Percentiles rank a stretch among this genome's conserved stretches.
Conservation (phyloP, 148 eudicot genomes). For the Drosera capensis region DNA sequence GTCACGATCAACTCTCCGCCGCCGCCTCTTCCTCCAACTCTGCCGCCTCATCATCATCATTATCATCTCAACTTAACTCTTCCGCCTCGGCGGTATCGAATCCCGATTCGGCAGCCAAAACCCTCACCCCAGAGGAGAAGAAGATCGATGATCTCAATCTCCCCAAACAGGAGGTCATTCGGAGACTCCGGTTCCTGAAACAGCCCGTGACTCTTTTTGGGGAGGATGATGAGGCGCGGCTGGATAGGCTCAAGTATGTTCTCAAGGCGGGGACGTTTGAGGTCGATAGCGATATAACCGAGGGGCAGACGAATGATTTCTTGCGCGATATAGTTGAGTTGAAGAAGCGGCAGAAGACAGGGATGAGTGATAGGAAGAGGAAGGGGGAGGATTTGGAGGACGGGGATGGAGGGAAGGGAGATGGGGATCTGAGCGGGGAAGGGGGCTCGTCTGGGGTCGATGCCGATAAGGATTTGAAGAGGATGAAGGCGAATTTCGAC, state of each 20-base stretch:
- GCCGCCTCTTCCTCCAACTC: constrained; percentile 11
- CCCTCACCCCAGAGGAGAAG: constrained; percentile 49
- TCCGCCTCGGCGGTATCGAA: constrained; percentile 28
- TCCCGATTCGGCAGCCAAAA: constrained; percentile 29
- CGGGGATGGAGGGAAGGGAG: constrained; percentile 69
- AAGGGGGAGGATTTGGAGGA: constrained; percentile 52
- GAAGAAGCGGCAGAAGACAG: constrained; percentile 81
- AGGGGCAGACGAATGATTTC: constrained; percentile 91
- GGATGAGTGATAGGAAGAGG: constrained; percentile 66
- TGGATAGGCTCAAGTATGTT: constrained; percentile 60
- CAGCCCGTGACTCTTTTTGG: constrained; percentile 87
- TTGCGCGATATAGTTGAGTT: constrained; percentile 75
- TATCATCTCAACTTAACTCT: constrained; percentile 11
- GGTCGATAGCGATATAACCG: constrained; percentile 82
- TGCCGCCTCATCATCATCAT: constrained; percentile 11
- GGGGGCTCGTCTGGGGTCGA: constrained; percentile 56
- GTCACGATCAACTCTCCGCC: constrained; percentile 18
- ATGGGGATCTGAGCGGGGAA: constrained; percentile 64
- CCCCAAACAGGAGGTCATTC: constrained; percentile 59
- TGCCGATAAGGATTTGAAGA: constrained; percentile 70
- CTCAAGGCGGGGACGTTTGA: constrained; percentile 72
- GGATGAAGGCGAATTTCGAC: constrained; percentile 67
- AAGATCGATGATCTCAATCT: constrained; percentile 58
- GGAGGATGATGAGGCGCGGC: constrained; percentile 66
- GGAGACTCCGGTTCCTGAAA: constrained; percentile 63